Evolutionary conservation across 768 basidiomycete genomes (phyloP), one percentile per base, ranked within the genome.

Genomic region (Coprinopsis marcescibilis): DNA sequence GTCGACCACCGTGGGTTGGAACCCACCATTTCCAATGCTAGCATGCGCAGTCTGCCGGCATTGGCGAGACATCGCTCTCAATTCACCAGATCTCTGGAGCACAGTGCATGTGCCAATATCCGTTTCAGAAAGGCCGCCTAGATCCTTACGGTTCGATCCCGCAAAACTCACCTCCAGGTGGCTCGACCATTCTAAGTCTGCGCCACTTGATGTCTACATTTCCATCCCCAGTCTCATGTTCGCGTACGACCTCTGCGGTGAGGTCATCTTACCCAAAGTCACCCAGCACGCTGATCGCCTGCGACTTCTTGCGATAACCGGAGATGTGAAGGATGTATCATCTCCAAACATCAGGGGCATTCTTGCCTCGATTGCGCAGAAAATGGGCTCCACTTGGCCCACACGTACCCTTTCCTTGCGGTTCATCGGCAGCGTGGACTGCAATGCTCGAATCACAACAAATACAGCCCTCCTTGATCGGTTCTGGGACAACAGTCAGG

Each of bases 31-130:
- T 25, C 48, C 48, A 51, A 65, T 76, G n/a, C 17, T 56, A 11
- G 48, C 71, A 13, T 68, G 67, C 30, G 72, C 74, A 46, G 70
- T 76, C 32, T 74, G 65, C n/a, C 46, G 46, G 14, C 59, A 56
- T 39, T 76, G 73, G 71, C 64, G 74, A 37, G 55, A 54, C 2
- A 52, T 66, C 13, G 70, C 68, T 1, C 43, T 70, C 20, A 52
- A 55, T 12, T 66, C 62, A 4, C 65, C 69, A 2, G 42, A 53
- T 3, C 59, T 77, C 4, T 77, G 75, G 74, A 65, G 49, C 37
- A 61, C 58, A 17, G 62, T 74, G 15, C 36, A 23, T 17, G 24
- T 43, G 3, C 48, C 48, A 12, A 27, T 49, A 7, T 39, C 37
- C 11, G n/a, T 27, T n/a, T 32, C 46, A 39, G 39, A 27, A 42